Conservation (phyloP, 768 basidiomycete genomes). For the Porpolomopsis calyptriformis region DNA sequence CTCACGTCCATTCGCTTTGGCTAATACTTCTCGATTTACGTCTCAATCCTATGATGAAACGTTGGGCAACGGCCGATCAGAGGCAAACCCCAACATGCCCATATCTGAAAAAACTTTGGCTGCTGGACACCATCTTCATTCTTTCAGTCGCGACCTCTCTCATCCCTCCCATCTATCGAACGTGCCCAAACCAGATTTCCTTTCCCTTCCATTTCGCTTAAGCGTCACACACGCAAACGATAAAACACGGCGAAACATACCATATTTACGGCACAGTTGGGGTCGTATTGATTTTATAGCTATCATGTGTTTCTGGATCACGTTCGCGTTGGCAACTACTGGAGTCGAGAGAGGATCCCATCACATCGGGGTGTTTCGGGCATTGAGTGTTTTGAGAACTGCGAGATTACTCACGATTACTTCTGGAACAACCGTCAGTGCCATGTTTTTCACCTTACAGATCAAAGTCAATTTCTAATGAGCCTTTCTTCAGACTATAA, state of each 20-base stretch:
- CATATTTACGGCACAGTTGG: conserved; percentile 91
- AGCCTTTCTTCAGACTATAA: conserved; percentile 46
- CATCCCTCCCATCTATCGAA: conserved; percentile 42
- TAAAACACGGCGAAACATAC: conserved; percentile 58
- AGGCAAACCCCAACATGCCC: conserved; percentile 14
- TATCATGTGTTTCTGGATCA: conserved; percentile 78
- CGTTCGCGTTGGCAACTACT: conserved; percentile 57
- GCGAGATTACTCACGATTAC: conserved; percentile 80
- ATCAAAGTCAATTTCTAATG: conserved; percentile 25
- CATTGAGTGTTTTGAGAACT: conserved; percentile 75
- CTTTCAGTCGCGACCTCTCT: conserved; percentile 32
- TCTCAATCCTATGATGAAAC: conserved; percentile 10
- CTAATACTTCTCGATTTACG: conserved; percentile 18
- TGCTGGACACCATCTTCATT: conserved; percentile 26
- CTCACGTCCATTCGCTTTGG: conserved; percentile 44
- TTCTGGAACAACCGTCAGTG: conserved; percentile 77
- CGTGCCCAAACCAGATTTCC: conserved; percentile 34
- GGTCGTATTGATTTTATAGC: conserved; percentile 83
- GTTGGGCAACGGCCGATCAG: conserved; percentile 9
- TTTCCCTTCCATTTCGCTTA: conserved; percentile 54
- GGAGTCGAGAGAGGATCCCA: conserved; percentile 55
- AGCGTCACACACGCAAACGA: conserved; percentile 45
- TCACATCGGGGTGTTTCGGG: conserved; percentile 83
- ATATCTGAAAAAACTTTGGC: conserved; percentile 26
- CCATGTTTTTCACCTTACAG: background rate